phyloP scores from a whole-genome alignment of 2,329 filamentous ascomycete genomes.

The Xylariaceae sp. region DNA sequence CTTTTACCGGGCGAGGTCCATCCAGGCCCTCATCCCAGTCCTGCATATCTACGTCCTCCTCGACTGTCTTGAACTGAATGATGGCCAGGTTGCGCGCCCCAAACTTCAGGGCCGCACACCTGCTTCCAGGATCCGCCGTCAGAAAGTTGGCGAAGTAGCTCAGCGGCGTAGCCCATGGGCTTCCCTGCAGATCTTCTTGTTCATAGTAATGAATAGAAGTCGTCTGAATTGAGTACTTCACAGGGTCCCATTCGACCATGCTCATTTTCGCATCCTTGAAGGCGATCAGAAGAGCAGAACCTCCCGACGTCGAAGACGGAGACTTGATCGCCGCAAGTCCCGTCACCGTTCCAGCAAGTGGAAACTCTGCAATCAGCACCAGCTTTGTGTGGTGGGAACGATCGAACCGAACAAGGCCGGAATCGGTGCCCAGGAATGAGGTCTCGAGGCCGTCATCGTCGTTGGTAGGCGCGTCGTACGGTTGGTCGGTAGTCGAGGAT shows the following conservation, averaged over 20 bases:
- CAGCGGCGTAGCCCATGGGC: conserved; percentile 74
- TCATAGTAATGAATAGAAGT: conserved; percentile 98
- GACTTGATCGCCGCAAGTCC: conserved; percentile 75
- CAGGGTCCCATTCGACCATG: conserved; percentile 88
- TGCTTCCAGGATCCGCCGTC: conserved; percentile 81
- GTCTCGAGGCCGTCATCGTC: conserved; percentile 61
- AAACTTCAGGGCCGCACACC: conserved; percentile 93
- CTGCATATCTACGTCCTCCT: conserved; percentile 85
- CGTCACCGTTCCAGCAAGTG: conserved; percentile 76
- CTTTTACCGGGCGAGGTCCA: conserved; percentile 55
- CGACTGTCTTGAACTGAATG: conserved; percentile 79
- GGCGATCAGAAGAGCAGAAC: conserved; percentile 76
- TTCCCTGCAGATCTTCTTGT: conserved; percentile 78
- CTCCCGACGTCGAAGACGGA: conserved; percentile 67
- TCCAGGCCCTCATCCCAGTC: conserved; percentile 83
- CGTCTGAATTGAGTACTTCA: conserved; percentile 72
- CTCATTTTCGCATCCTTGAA: conserved; percentile 90
- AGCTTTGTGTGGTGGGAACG: conserved; percentile 68
- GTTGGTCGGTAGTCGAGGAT: conserved; percentile 39
- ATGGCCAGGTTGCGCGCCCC: conserved; percentile 85
- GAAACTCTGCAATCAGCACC: conserved; percentile 77
- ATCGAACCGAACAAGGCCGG: conserved; percentile 56
- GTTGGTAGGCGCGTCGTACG: conserved; percentile 48
- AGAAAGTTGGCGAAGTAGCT: conserved; percentile 74
- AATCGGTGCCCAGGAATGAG: conserved; percentile 61